Percentiles rank a stretch among this genome's conserved stretches.
Evolutionary conservation across 768 basidiomycete genomes (phyloP).

Genomic region (Lentinula detonsa): DNA sequence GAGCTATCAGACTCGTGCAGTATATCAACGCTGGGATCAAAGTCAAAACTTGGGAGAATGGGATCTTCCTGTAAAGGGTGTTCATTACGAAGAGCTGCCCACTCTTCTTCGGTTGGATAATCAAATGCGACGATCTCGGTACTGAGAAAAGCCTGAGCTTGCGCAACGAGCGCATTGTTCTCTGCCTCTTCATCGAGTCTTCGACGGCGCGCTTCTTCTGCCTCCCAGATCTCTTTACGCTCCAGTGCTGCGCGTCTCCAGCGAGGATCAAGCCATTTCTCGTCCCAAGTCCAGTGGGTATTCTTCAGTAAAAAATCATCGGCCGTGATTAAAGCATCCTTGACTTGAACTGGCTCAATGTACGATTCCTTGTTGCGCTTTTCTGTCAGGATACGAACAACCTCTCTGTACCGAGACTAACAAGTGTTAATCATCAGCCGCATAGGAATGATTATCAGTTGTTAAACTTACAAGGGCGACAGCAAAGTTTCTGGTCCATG

Average conservation of each 20-base stretch:
- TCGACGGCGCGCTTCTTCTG: neutral
- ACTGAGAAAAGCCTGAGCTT: neutral
- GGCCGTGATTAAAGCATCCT: neutral
- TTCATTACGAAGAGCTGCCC: neutral
- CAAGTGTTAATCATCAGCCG: neutral
- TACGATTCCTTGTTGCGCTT: neutral
- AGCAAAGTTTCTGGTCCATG: neutral
- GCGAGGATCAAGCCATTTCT: neutral
- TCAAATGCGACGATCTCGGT: neutral
- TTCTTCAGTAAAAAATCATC: neutral
- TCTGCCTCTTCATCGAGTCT: neutral
- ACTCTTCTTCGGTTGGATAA: conserved; percentile 1
- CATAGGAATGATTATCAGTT: neutral
- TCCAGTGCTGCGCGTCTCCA: neutral
- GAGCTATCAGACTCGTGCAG: neutral
- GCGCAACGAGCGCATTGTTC: neutral
- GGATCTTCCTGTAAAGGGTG: neutral
- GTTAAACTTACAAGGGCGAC: neutral
- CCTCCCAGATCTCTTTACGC: neutral
- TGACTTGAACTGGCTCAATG: neutral
- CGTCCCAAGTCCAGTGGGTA: conserved; percentile 1
- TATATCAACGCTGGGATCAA: no score
- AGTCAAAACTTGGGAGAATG: neutral
- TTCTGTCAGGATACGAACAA: neutral
- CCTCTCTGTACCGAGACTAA: neutral